Conservation (phyloP, 2,329 filamentous ascomycete genomes). For the Cladophialophora yegresii region DNA sequence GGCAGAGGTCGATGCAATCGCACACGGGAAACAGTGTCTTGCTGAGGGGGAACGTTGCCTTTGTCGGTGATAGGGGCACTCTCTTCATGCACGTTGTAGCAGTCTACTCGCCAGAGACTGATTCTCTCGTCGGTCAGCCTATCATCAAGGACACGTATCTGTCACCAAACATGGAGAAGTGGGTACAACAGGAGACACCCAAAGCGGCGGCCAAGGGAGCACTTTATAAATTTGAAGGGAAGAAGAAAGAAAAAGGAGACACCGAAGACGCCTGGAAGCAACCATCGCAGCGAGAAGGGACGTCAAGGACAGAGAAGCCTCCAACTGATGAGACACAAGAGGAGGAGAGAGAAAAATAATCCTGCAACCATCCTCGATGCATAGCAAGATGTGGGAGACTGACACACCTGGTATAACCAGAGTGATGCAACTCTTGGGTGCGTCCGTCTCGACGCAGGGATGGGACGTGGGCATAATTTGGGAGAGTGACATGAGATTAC, state of each 20-base stretch:
- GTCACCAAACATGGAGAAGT: slow-evolving; percentile 22
- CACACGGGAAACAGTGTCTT: slow-evolving; percentile 15
- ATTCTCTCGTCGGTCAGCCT: slow-evolving; percentile 26
- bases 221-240: neutral
- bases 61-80: slow-evolving; percentile 28
- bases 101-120: slow-evolving; percentile 27
- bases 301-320: slow-evolving; percentile 4
- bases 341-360: slow-evolving; percentile 14
- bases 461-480: neutral
- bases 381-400: neutral
- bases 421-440: neutral
- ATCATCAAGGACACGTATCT: slow-evolving; percentile 22
- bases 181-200: slow-evolving; percentile 12
- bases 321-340: slow-evolving; percentile 8
- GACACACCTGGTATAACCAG: neutral
- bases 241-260: neutral
- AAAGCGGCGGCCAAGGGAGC: neutral
- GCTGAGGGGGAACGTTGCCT: slow-evolving; percentile 25
- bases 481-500: neutral
- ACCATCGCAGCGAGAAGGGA: neutral
- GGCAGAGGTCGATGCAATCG: slow-evolving; percentile 10
- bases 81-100: slow-evolving; percentile 26
- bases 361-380: neutral
- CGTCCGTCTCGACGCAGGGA: neutral
- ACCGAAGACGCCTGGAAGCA: slow-evolving; percentile 5